Percentiles rank a stretch among this genome's conserved stretches.
phyloP scores from a whole-genome alignment of 495 filamentous ascomycete genomes.

The Daldinia vernicosa region DNA sequence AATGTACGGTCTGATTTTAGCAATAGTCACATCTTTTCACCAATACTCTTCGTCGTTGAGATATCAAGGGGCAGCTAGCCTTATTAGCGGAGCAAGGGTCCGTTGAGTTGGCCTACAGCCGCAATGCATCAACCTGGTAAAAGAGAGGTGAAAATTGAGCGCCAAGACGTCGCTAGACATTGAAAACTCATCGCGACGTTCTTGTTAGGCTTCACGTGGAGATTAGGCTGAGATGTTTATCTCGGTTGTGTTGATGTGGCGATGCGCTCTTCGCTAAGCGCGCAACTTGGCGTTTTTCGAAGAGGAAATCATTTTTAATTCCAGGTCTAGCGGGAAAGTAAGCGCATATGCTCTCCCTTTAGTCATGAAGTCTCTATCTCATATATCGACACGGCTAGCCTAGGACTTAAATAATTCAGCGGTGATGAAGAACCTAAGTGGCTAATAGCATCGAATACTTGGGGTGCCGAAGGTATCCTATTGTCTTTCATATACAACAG shows the following conservation, averaged over 20 bases:
- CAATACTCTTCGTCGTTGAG: conserved; percentile 13
- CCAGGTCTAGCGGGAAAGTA: not conserved
- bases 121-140: conserved; percentile 8
- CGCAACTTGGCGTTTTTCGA: not conserved
- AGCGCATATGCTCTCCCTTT: not conserved
- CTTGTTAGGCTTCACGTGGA: conserved; percentile 6
- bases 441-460: not conserved
- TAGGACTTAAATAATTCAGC: not conserved
- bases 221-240: not conserved
- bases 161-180: conserved; percentile 18
- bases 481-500: not conserved
- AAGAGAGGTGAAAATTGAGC: conserved; percentile 16
- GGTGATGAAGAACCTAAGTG: not conserved
- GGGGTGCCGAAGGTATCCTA: not conserved
- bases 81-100: conserved; percentile 22
- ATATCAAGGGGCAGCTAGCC: conserved; percentile 29
- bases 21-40: conserved; percentile 12
- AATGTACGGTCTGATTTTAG: not conserved
- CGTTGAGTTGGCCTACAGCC: conserved; percentile 24
- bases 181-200: conserved; percentile 1
- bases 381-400: not conserved
- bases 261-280: not conserved
- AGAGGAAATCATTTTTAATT: not conserved
- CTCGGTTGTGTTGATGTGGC: not conserved
- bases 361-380: not conserved